These are phyloP conservation scores for Diaporthe batatas DNA, from an alignment of 2,329 filamentous ascomycete species.

Conservation along the genomic window DNA sequence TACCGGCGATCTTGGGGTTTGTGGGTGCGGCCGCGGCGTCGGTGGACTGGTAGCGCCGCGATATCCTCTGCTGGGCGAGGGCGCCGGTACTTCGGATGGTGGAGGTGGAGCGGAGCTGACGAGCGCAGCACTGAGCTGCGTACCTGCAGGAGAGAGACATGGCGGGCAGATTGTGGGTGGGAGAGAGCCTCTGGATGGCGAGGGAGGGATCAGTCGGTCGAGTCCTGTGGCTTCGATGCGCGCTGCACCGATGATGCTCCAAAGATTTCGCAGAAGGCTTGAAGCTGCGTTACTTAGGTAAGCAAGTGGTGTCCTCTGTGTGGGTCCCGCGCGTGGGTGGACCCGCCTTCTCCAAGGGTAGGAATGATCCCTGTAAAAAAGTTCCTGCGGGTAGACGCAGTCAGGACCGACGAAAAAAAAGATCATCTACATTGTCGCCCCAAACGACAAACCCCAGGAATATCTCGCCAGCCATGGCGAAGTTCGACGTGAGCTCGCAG, in stretches of 20 bases:
- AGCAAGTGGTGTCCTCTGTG: not conserved
- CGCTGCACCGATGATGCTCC: conserved; percentile 37
- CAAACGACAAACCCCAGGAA: conserved; percentile 40
- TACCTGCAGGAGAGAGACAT: conserved; percentile 76
- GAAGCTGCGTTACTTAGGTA: conserved; percentile 35
- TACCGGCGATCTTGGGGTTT: conserved; percentile 92
- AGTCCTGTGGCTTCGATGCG: conserved; percentile 26
- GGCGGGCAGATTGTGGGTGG: conserved; percentile 37
- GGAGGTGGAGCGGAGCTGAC: conserved; percentile 67
- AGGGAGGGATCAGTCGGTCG: conserved; percentile 18
- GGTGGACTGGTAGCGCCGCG: conserved; percentile 90
- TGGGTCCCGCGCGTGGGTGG: conserved; percentile 35
- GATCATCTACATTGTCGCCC: conserved; percentile 29
- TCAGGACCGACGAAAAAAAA: conserved; percentile 46
- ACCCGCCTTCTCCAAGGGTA: conserved; percentile 35
- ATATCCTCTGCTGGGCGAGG: conserved; percentile 62
- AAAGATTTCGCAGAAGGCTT: conserved; percentile 43
- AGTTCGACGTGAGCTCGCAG: conserved; percentile 67
- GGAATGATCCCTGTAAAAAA: conserved; percentile 38
- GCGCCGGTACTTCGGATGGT: conserved; percentile 58
- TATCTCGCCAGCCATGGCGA: conserved; percentile 62
- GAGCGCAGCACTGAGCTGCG: conserved; percentile 74
- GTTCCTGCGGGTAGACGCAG: conserved; percentile 19
- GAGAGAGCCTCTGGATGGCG: conserved; percentile 25
- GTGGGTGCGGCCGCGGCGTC: conserved; percentile 66